Evolutionary conservation across 768 basidiomycete genomes (phyloP).

Genomic region (Hericium alpestre): DNA sequence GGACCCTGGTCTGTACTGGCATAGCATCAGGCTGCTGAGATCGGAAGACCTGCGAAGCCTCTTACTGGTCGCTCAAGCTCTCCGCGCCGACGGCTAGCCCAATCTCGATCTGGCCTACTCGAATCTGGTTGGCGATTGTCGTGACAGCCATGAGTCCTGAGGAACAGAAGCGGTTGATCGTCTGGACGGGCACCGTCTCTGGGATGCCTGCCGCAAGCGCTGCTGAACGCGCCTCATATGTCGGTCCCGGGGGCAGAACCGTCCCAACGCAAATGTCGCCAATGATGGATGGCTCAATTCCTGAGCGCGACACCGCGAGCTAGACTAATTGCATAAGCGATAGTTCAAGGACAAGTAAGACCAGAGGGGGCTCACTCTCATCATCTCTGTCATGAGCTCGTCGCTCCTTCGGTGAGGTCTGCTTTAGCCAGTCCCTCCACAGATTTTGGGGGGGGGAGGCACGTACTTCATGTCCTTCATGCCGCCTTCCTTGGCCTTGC

Average conservation of each 20-base stretch:
- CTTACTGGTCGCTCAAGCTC: conserved; percentile 69
- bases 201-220: conserved; percentile 76
- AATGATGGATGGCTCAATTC: conserved; percentile 53
- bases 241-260: conserved; percentile 52
- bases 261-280: conserved; percentile 77
- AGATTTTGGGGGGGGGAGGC: background rate
- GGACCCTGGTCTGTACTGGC: conserved; percentile 47
- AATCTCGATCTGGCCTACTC: conserved; percentile 65
- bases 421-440: background rate
- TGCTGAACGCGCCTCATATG: conserved; percentile 63
- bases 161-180: conserved; percentile 74
- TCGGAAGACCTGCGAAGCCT: conserved; percentile 13
- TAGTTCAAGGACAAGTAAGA: conserved; percentile 9
- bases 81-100: conserved; percentile 79
- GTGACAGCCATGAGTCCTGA: conserved; percentile 81
- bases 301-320: conserved; percentile 48
- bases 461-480: conserved; percentile 57
- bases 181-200: conserved; percentile 62
- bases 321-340: conserved; percentile 17
- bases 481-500: conserved; percentile 68
- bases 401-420: conserved; percentile 40
- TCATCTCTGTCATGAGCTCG: conserved; percentile 73
- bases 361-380: conserved; percentile 37
- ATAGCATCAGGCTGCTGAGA: conserved; percentile 14
- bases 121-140: conserved; percentile 65